Base-by-base conservation (phyloP, 257 asterid species). In the Przewalskia tangutica region DNA sequence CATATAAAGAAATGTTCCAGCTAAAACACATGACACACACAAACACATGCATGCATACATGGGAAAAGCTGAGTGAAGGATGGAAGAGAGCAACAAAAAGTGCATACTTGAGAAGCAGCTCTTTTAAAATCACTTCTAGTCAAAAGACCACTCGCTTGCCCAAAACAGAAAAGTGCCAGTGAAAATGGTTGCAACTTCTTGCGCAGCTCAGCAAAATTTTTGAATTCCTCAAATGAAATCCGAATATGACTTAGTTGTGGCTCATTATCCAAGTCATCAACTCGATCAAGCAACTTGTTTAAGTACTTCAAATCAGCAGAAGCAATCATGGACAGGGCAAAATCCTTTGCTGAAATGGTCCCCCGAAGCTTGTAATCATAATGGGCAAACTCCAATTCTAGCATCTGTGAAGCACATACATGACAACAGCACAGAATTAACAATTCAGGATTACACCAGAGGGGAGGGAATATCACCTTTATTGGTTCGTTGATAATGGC, bases 261-360 rank as follows among this genome's bases (percentile, higher is more conserved):
- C 68, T 84, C 83, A 68, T 83, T 87, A 82, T 90, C 92, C 67
- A 95, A 59, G 77, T 85, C 89, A 81, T 91, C 93, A 87, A 91
- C 98, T 46, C 91, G 93, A 79, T 82, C 89, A 58, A 92, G 95
- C 88, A 95, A 83, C 88, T 89, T 93, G 81, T 71, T 81, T 82
- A 93, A 84, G 87, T 91, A 93, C 84, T 88, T 93, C 88, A 95
- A 60, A 86, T 95, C 97, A 53, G 98, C 97, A 55, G 98, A 92
- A 63, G 97, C 97, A 81, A 93, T 98, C 97, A 92, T 88, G 75
- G 98, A 92, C 77, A 92, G 83, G 17, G 97, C 94, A 84, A 95
- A 93, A 89, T 95, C 97, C 88, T 95, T 95, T 60, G 95, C 95
- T 16, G 97, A 88, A 86, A 95, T 93, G 82, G 92, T 90, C 85